Evolutionary conservation across 73 alveolate genomes (phyloP).

Genomic region (Diophrys appendiculata): DNA sequence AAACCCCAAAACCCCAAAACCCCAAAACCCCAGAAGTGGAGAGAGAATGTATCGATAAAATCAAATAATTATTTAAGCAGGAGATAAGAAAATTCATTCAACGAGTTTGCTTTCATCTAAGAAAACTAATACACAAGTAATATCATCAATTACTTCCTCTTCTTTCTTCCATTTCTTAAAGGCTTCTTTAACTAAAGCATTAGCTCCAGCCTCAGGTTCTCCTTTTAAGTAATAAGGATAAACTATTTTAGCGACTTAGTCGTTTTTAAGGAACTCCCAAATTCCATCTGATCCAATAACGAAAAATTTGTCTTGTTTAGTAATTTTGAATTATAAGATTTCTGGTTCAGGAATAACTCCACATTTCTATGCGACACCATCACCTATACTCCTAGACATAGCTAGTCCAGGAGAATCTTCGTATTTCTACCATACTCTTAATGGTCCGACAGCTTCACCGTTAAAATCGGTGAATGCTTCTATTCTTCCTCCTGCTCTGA

Average conservation of each 20-base stretch:
- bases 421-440: slow-evolving; percentile 12
- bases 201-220: slow-evolving; percentile 33
- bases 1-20: too few relatives aligned
- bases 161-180: slow-evolving; percentile 7
- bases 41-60: too few relatives aligned
- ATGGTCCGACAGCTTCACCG: slow-evolving; percentile 86
- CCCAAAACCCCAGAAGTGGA: too few relatives aligned
- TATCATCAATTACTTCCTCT: slow-evolving; percentile 27
- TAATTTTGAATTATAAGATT: slow-evolving; percentile 16
- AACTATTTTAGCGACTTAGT: slow-evolving; percentile 8
- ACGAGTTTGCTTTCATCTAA: slow-evolving; percentile 5
- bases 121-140: slow-evolving; percentile 23
- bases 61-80: too few relatives aligned
- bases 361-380: neutral
- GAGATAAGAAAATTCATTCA: too few relatives aligned
- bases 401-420: slow-evolving; percentile 27
- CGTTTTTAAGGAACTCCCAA: slow-evolving; percentile 23
- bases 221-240: slow-evolving; percentile 12
- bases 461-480: slow-evolving; percentile 86
- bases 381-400: slow-evolving; percentile 18
- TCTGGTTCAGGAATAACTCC: slow-evolving; percentile 27
- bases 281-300: slow-evolving; percentile 27
- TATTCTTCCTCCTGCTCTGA: slow-evolving; percentile 75
- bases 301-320: slow-evolving; percentile 18
- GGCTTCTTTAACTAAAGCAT: slow-evolving; percentile 38